Conservation (phyloP, 1,284 basidiomycete genomes). For the Mycosarcoma mackinlayi region DNA sequence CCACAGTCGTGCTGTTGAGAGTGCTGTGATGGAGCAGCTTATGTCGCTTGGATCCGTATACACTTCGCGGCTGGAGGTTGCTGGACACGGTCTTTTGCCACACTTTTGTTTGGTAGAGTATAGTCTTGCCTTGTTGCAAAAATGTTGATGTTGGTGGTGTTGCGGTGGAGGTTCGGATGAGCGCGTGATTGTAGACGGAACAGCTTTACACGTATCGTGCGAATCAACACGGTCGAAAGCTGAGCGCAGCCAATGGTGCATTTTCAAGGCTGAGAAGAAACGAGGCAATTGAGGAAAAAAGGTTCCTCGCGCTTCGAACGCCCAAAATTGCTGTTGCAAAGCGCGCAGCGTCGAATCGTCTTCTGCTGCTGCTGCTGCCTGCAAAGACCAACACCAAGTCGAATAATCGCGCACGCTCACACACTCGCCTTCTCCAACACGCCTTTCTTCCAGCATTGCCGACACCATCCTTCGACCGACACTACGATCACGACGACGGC, state of each 20-base stretch:
- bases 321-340: conserved; percentile 9
- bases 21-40: neutral
- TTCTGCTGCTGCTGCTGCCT: neutral
- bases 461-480: too few relatives aligned
- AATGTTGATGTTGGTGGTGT: conserved; percentile 7
- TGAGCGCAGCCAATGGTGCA: neutral
- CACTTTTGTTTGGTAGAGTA: too few relatives aligned
- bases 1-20: neutral
- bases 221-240: too few relatives aligned
- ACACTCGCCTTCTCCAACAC: neutral
- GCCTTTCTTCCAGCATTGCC: neutral
- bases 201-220: conserved; percentile 21
- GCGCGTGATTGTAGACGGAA: conserved; percentile 7
- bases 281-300: conserved; percentile 18
- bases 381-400: conserved; percentile 22
- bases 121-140: too few relatives aligned
- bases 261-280: conserved; percentile 21
- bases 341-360: too few relatives aligned
- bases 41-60: too few relatives aligned
- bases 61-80: too few relatives aligned
- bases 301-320: conserved; percentile 47
- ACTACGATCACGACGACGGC: too few relatives aligned
- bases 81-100: too few relatives aligned
- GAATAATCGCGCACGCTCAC: conserved; percentile 6
- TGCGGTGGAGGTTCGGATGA: conserved; percentile 24